Base-by-base conservation (phyloP, 2,329 filamentous ascomycete genomes). In the Periconia sp. region DNA sequence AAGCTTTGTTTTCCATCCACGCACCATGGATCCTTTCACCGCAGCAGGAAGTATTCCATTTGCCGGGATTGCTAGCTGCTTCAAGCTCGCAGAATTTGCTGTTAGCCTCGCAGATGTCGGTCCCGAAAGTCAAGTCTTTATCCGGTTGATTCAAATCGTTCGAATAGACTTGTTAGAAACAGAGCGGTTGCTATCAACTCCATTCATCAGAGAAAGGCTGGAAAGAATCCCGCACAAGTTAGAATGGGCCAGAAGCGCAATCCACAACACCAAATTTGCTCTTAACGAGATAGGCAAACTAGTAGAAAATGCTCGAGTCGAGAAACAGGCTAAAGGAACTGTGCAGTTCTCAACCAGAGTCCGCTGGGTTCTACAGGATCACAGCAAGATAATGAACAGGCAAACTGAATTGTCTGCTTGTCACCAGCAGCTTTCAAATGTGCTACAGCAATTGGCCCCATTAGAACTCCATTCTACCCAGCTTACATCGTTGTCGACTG, bases 231-330 rank as follows among this genome's bases (percentile, higher is more conserved):
- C 63, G 10, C 58, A 45, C 5, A 69, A 64, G 47, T 23, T 57
- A 7, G 47, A 54, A 15, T 69, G 63, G 62, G 57, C 68, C 45
- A 58, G 51, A 31, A 46, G 40, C 13, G 57, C 58, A 0, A 50
- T 68, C 18, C 19, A 54, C n/a, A 66, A 56, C 30, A 63, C 64
- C 0, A 66, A 50, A 27, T 51, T 42, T 1, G 57, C 62, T 6
- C 47, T 68, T 14, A 58, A 59, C 20, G 63, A 69, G 17, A 69
- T 68, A 30, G 64, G 63, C 0, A 60, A 47, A 51, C 66, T 60
- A 63, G 62, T 67, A 0, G 64, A 69, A 35, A 48, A 57, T 3
- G 56, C 57, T 15, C 49, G 59, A 0, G 47, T 54, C 1, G 64
- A 61, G 20, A 59, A 66, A 40, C 41, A 67, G 27, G 45, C 56